These are phyloP conservation scores for Sisymbrium altissimum DNA, from an alignment of 345 rosid species.

Conservation along the genomic window DNA sequence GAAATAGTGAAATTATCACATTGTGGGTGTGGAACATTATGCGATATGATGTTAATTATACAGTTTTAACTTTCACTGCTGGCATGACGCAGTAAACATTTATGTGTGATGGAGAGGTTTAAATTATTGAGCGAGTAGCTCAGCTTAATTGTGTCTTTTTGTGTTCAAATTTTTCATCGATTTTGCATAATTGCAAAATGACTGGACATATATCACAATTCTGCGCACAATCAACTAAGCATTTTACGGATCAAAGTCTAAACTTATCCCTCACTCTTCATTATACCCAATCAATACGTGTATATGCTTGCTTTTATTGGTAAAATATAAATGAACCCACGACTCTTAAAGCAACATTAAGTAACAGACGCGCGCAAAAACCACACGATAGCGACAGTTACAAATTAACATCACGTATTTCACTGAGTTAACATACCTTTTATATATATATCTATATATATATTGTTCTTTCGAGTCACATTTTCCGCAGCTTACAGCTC, in stretches of 20 bases:
- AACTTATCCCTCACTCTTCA: background rate
- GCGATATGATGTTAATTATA: background rate
- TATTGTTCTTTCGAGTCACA: slow-evolving; percentile 22
- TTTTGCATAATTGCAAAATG: background rate
- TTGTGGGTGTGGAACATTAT: background rate
- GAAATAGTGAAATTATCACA: background rate
- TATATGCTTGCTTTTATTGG: slow-evolving; percentile 17
- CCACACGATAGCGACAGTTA: slow-evolving; percentile 31
- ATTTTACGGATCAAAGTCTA: background rate
- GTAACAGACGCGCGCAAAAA: slow-evolving; percentile 14
- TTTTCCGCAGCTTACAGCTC: slow-evolving; percentile 34
- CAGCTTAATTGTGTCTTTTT: background rate
- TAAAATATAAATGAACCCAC: slow-evolving; percentile 16
- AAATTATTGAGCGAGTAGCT: background rate
- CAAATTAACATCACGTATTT: slow-evolving; percentile 16
- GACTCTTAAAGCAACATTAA: slow-evolving; percentile 15
- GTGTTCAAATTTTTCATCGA: no score
- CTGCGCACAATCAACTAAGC: background rate
- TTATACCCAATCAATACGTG: background rate
- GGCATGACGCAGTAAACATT: background rate
- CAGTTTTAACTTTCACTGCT: background rate
- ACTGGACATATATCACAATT: background rate
- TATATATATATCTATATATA: background rate
- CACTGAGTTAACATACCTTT: background rate
- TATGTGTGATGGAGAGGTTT: background rate